These are phyloP conservation scores for Ceratocystis cacaofunesta DNA, from an alignment of 2,329 filamentous ascomycete species.

Conservation along the genomic window DNA sequence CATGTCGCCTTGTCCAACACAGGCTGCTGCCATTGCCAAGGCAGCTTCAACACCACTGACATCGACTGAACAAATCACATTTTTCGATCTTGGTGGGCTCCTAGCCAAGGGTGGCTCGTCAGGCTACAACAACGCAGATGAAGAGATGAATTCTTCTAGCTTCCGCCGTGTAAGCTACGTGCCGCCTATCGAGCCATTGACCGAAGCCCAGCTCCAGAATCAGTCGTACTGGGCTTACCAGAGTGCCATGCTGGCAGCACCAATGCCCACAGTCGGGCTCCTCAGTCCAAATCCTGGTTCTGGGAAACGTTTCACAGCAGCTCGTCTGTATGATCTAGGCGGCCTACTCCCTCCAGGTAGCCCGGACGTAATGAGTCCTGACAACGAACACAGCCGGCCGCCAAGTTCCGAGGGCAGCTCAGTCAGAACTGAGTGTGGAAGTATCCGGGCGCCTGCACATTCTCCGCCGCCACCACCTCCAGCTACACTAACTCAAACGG, in stretches of 20 bases:
- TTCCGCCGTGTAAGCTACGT: constrained; percentile 22
- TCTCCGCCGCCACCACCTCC: neutral
- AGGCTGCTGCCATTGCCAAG: constrained; percentile 11
- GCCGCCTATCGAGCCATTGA: constrained; percentile 24
- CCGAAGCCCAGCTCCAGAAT: constrained; percentile 26
- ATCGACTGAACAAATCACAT: constrained; percentile 41
- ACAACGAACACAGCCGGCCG: neutral
- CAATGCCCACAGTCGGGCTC: constrained; percentile 29
- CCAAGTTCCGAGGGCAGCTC: neutral
- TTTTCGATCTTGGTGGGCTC: constrained; percentile 73
- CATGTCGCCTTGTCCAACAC: constrained; percentile 1
- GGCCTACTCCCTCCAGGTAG: constrained; percentile 34
- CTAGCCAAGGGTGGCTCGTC: constrained; percentile 37
- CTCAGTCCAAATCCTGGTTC: constrained; percentile 29
- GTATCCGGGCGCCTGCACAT: neutral
- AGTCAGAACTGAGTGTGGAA: neutral
- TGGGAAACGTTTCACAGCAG: constrained; percentile 39
- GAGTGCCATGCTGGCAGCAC: constrained; percentile 17
- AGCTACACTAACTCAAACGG: neutral
- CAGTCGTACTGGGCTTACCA: constrained; percentile 16
- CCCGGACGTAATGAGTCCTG: neutral
- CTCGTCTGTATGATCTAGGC: constrained; percentile 44
- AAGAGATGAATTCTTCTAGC: constrained; percentile 21
- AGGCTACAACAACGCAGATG: neutral
- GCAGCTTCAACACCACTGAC: constrained; percentile 22